Conservation (phyloP, 1,284 basidiomycete genomes). For the Bjerkandera adusta region DNA sequence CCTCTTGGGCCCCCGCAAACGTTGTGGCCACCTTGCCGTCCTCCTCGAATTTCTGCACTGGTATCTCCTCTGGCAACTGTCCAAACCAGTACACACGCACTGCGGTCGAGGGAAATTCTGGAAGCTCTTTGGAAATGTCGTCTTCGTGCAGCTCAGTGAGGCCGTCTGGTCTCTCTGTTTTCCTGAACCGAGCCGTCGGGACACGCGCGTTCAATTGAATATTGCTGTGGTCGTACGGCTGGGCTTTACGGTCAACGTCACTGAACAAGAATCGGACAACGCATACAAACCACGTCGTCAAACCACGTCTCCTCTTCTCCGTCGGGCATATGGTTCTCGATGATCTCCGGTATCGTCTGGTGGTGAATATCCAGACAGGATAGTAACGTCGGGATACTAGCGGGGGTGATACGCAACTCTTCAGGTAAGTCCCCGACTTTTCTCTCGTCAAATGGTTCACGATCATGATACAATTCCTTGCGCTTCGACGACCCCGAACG, state of each 20-base stretch:
- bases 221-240: constrained; percentile 3
- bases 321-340: constrained; percentile 1
- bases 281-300: constrained; percentile 2
- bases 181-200: not conserved
- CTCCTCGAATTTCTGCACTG: not conserved
- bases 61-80: not conserved
- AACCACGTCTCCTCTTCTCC: not conserved
- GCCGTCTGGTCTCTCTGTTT: not conserved
- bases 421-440: not conserved
- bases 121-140: not conserved
- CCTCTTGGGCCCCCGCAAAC: not conserved
- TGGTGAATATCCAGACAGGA: not conserved
- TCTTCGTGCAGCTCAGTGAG: not conserved
- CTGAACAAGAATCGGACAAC: not conserved
- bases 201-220: not conserved
- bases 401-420: not conserved
- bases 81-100: not conserved
- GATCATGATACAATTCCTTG: too few relatives aligned
- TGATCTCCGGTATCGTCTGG: not conserved
- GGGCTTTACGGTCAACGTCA: not conserved
- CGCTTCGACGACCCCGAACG: too few relatives aligned
- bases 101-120: not conserved
- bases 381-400: not conserved
- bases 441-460: too few relatives aligned
- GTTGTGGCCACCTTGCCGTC: not conserved